phyloP scores from a whole-genome alignment of 2,329 filamentous ascomycete species.

The Grosmannia huntii region DNA sequence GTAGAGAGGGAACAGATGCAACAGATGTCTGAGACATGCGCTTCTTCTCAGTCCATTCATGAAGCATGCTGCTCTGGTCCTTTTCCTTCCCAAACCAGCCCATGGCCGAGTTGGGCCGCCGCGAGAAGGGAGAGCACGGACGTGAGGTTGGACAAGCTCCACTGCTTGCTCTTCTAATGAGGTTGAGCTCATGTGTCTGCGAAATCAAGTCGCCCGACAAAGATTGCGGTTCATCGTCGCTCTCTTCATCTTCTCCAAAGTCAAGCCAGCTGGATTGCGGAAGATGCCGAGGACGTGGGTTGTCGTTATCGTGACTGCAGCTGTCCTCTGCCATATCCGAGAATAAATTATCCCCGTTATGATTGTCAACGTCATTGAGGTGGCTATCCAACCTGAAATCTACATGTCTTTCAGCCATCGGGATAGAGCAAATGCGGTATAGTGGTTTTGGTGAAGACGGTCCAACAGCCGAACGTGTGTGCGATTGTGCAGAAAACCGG shows the following conservation, averaged over 20 bases:
- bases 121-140: not conserved
- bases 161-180: not conserved
- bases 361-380: not conserved
- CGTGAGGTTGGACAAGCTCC: not conserved
- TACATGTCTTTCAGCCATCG: conserved; percentile 4
- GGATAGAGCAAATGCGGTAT: not conserved
- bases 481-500: conserved; percentile 16
- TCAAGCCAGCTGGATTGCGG: conserved; percentile 15
- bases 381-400: conserved; percentile 4
- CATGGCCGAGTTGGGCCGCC: conserved; percentile 6
- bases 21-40: not conserved
- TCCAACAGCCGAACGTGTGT: conserved; percentile 8
- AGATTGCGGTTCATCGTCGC: not conserved
- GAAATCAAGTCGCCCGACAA: not conserved
- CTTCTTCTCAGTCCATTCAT: not conserved
- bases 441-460: not conserved
- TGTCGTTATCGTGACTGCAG: not conserved
- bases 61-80: not conserved
- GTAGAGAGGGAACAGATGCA: not conserved
- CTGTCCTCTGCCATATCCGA: not conserved
- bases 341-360: not conserved
- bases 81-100: not conserved
- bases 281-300: conserved; percentile 5
- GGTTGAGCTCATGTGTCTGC: not conserved
- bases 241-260: conserved; percentile 12